Conservation (phyloP, 768 basidiomycete species). For the Tephrocybe rancida region DNA sequence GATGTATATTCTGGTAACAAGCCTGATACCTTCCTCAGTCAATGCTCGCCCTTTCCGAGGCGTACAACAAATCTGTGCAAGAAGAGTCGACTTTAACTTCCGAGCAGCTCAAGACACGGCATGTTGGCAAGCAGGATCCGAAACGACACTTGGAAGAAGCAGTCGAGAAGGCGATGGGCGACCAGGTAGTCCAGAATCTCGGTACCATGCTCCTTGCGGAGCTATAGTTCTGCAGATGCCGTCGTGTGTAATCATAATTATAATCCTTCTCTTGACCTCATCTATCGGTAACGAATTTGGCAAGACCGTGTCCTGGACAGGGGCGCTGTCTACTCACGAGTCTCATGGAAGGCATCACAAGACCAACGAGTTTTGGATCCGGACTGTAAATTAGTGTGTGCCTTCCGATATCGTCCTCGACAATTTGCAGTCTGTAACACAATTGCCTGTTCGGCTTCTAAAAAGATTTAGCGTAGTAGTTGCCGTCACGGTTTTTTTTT, state of each 20-base stretch:
- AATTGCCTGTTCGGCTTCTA: too few species aligned
- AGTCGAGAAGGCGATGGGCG: constrained; percentile 97
- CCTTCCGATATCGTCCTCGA: neutral
- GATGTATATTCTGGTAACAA: constrained; percentile 8
- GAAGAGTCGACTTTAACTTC: constrained; percentile 95
- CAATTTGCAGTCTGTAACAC: too few species aligned
- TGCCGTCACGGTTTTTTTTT: too few species aligned
- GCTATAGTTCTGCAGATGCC: constrained; percentile 48
- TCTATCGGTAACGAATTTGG: constrained; percentile 10
- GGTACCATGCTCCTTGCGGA: constrained; percentile 95
- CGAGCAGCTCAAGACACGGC: constrained; percentile 95
- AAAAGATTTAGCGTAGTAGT: too few species aligned
- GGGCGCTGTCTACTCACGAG: constrained; percentile 1
- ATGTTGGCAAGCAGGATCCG: constrained; percentile 97
- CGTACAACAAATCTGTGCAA: constrained; percentile 97
- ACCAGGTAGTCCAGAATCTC: constrained; percentile 94
- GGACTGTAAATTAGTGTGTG: neutral
- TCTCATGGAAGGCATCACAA: constrained; percentile 26
- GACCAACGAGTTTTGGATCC: constrained; percentile 27
- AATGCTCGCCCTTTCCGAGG: constrained; percentile 90
- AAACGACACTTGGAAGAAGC: constrained; percentile 98
- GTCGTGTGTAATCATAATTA: constrained; percentile 16
- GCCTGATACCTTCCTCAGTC: constrained; percentile 48
- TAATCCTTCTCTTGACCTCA: constrained; percentile 5
- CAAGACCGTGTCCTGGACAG: constrained; percentile 10